Evolutionary conservation across 1,139 yeast species (phyloP), one percentile per base, ranked within the genome.

Genomic region (Tardiomyces depauwii): DNA sequence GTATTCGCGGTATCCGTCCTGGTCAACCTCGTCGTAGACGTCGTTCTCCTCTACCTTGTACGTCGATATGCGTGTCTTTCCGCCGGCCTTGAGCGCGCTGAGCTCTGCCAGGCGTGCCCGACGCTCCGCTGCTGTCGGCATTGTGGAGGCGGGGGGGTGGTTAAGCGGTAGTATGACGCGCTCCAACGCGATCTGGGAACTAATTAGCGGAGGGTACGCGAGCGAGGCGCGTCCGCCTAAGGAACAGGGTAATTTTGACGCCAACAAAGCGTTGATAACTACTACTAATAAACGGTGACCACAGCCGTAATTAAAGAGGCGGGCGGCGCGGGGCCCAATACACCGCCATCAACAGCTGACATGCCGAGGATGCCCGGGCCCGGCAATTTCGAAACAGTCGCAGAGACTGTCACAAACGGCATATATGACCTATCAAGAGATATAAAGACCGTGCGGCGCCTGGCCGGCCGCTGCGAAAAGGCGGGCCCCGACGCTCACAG

Each of bases 1-100:
- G 60, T 80, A 85, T 53, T 76, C 75, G 54, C 91, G 71, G 64
- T 77, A 89, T 30, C 83, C 79, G 40, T 75, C 80, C 56, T 88
- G 95, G 59, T 85, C 95, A 10, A 88, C 82, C 57, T 85, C 89
- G 57, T 89, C 96, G 62, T 88, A 89, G 49, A 91, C 78, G 42
- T 73, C 75, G 19, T 68, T 73, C 12, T 69, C 59, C 7, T 60
- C 58, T 27, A 54, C 61, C 47, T 46, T 46, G 44, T 54, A 51
- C 11, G 49, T 43, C n/a, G 49, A 42, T 6, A 53, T 48, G 14
- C 55, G 53, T 12, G 57, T 52, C 42, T 53, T 51, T 13, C 62
- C 62, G 2, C 53, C 46, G 10, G 42, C 41, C 18, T 55, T 50
- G 18, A 54, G 51, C 27, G 51, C 47, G 11, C 56, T 51, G 18